Evolutionary conservation across 345 rosid species (phyloP).

Genomic region (Stellera chamaejasme): DNA sequence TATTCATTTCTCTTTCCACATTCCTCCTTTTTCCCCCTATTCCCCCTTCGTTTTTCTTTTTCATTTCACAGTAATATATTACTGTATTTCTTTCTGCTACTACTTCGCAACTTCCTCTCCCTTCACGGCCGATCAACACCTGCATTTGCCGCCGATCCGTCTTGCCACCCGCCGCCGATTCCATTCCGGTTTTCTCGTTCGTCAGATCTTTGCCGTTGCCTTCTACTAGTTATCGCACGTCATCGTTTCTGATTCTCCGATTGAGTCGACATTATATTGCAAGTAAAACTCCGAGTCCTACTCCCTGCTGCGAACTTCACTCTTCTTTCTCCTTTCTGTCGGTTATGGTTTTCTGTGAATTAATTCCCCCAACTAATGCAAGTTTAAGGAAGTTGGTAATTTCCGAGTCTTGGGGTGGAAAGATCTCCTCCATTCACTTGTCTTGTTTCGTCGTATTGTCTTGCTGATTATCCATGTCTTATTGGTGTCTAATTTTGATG

Average conservation of each 20-base stretch:
- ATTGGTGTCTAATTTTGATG: not conserved
- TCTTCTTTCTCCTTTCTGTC: conserved; percentile 1
- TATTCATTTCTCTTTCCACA: no score
- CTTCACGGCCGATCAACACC: conserved; percentile 32
- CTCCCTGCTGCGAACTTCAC: not conserved
- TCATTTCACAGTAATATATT: not conserved
- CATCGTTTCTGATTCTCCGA: conserved; percentile 15
- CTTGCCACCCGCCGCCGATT: conserved; percentile 40
- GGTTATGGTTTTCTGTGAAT: conserved; percentile 3
- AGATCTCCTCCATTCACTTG: conserved; percentile 5
- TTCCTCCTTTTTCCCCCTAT: not conserved
- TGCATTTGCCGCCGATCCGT: conserved; percentile 9
- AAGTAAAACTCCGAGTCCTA: not conserved
- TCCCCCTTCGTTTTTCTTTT: not conserved
- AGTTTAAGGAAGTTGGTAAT: no score
- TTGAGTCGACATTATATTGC: conserved; percentile 19
- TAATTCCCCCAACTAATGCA: not conserved
- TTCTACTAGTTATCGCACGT: conserved; percentile 16
- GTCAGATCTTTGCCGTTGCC: conserved; percentile 25
- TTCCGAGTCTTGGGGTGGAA: not conserved
- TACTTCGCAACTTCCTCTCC: conserved; percentile 6
- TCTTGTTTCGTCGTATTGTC: not conserved
- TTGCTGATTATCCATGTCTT: not conserved
- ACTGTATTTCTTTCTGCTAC: conserved; percentile 4
- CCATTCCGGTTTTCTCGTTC: conserved; percentile 12